phyloP scores from a whole-genome alignment of 2,329 filamentous ascomycete species.

The Neophaeococcomyces aloes region DNA sequence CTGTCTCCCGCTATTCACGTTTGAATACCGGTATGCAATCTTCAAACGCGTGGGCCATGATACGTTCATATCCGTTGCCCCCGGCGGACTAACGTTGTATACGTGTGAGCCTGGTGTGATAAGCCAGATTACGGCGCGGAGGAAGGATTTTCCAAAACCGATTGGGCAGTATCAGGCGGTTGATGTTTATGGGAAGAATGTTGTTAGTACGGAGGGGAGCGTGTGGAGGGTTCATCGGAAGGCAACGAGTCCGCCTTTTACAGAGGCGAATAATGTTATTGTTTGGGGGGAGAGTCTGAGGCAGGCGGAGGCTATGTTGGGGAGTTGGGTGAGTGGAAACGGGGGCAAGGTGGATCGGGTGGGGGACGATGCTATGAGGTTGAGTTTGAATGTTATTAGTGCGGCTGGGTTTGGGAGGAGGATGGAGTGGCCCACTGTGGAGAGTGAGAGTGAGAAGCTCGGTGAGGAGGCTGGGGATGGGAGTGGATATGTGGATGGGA shows the following conservation, averaged over 20 bases:
- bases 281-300: conserved; percentile 54
- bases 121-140: conserved; percentile 52
- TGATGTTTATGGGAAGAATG: conserved; percentile 59
- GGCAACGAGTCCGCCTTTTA: conserved; percentile 60
- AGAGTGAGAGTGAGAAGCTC: conserved; percentile 17
- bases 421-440: conserved; percentile 51
- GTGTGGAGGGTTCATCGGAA: conserved; percentile 65
- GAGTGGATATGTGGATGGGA: conserved; percentile 32
- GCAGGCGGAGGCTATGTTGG: conserved; percentile 54
- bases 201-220: conserved; percentile 58
- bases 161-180: conserved; percentile 49
- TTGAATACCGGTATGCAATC: conserved; percentile 29
- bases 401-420: conserved; percentile 60
- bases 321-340: conserved; percentile 43
- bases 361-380: conserved; percentile 55
- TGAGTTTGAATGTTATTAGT: conserved; percentile 50
- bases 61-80: conserved; percentile 54
- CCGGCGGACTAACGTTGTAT: conserved; percentile 43
- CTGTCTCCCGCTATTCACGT: conserved; percentile 20
- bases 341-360: conserved; percentile 45
- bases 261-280: conserved; percentile 61
- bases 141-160: conserved; percentile 63
- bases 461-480: conserved; percentile 28
- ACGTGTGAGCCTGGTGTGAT: conserved; percentile 56
- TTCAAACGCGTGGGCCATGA: conserved; percentile 51